Conservation (phyloP, 768 basidiomycete genomes). For the Phylloporus arenicola region DNA sequence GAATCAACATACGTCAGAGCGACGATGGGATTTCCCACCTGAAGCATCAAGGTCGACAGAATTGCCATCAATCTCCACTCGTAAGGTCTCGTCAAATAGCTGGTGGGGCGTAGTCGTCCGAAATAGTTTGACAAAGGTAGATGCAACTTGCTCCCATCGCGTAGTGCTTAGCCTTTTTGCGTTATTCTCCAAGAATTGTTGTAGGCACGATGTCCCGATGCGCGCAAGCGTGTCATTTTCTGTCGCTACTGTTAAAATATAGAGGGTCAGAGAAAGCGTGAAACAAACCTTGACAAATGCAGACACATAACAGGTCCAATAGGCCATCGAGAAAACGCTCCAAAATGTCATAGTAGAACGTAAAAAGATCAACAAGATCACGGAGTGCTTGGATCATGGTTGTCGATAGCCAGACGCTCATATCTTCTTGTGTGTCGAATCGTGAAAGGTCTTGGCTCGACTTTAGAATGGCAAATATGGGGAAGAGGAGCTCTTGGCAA, state of each 20-base stretch:
- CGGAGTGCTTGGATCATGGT: conserved; percentile 98
- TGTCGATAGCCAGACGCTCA: conserved; percentile 99
- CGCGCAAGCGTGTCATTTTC: conserved; percentile 98
- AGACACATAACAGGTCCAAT: conserved; percentile 87
- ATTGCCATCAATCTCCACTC: conserved; percentile 72
- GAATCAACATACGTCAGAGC: conserved; percentile 7
- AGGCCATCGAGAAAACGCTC: conserved; percentile 91
- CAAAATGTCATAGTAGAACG: conserved; percentile 88
- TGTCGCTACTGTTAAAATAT: conserved; percentile 29
- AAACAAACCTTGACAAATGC: conserved; percentile 90
- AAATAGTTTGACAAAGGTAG: conserved; percentile 95
- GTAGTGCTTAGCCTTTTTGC: conserved; percentile 76
- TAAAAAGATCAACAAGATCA: conserved; percentile 92
- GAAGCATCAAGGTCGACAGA: conserved; percentile 51
- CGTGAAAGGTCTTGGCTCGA: conserved; percentile 88
- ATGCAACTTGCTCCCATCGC: conserved; percentile 88
- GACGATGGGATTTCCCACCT: conserved; percentile 15
- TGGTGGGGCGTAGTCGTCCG: conserved; percentile 96
- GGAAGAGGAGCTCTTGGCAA: conserved; percentile 93
- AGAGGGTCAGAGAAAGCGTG: background rate
- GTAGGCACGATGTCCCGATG: conserved; percentile 95
- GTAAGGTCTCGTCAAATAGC: conserved; percentile 86
- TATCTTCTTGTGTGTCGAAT: conserved; percentile 95
- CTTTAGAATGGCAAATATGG: conserved; percentile 94
- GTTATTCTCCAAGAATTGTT: conserved; percentile 92